Percentiles rank a stretch among this genome's conserved stretches.
phyloP scores from a whole-genome alignment of 2,329 filamentous ascomycete genomes.

The Talaromyces funiculosus region DNA sequence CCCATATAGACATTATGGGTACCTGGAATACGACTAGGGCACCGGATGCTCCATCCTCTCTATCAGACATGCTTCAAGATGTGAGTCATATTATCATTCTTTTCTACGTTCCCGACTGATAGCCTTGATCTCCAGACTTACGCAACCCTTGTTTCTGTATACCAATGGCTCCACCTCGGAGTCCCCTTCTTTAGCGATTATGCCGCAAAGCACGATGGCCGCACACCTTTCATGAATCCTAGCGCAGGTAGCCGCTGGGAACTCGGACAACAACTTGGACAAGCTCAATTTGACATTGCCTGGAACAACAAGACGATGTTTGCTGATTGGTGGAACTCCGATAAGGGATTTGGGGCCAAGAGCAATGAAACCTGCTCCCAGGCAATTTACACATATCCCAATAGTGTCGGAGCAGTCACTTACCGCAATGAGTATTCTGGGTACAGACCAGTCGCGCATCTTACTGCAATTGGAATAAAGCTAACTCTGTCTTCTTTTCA shows the following conservation, averaged over 20 bases:
- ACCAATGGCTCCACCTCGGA: background rate
- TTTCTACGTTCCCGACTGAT: background rate
- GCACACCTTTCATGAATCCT: background rate
- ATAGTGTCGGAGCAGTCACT: background rate
- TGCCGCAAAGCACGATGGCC: background rate
- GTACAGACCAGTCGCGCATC: background rate
- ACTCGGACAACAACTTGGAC: background rate
- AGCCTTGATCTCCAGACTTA: background rate
- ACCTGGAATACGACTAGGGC: background rate
- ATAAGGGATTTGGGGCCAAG: background rate
- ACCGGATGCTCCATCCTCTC: background rate
- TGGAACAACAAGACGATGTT: background rate
- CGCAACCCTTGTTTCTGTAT: background rate
- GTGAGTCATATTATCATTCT: background rate
- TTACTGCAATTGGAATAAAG: background rate
- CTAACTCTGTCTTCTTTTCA: background rate
- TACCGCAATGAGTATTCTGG: background rate
- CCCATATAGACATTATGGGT: background rate
- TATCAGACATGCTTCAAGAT: background rate
- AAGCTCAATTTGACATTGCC: background rate
- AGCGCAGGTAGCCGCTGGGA: background rate
- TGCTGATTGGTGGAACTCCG: background rate
- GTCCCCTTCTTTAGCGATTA: background rate
- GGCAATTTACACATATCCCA: background rate
- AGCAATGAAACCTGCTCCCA: background rate